Base-by-base conservation (phyloP, 805 yeast genomes). In the Saccharomycopsis lassenensis region DNA sequence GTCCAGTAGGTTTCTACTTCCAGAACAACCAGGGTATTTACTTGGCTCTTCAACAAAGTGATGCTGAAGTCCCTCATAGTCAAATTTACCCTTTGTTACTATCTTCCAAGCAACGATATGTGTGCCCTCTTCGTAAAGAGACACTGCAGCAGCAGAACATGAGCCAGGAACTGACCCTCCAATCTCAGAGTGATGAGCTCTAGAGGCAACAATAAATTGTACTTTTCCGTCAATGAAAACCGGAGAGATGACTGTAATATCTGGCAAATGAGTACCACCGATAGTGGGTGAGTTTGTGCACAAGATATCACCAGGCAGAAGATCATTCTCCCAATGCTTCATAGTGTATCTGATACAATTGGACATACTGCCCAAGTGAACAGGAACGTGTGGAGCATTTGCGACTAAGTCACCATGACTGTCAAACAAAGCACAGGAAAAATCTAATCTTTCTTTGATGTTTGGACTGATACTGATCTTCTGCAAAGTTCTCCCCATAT, bases 121-220 rank as follows among this genome's bases (percentile, higher is more conserved):
- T 2, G 70, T 77, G 37, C 77, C 79, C 51, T 72, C 79, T 41
- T 71, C 71, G 41, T 53, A 64, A 26, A 72, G 58, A 25, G 65
- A 61, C 46, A 65, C 67, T 10, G 77, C 71, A 47, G 69, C 58
- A 3, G 77, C 67, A 16, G 75, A 69, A 60, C 67, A 69, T 1
- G 73, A 64, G 3, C 77, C 77, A 6, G 77, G 74, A 32, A 71
- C 60, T 33, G 71, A 63, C n/a, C 75, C 71, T 27, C 78, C 78
- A 47, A 72, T 71, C 44, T 72, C 78, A 17, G 77, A 71, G 52
- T 72, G 79, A 51, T 72, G 78, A 3, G 76, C 77, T 41, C 78
- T 56, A 1, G 76, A 62, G 4, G 77, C 78, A 14, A 68, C 67
- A 55, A 69, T 69, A 46, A 71, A 71, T 21, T 62, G 57, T 11